Conservation (phyloP, 768 basidiomycete species). For the Rhodocollybia butyracea region DNA sequence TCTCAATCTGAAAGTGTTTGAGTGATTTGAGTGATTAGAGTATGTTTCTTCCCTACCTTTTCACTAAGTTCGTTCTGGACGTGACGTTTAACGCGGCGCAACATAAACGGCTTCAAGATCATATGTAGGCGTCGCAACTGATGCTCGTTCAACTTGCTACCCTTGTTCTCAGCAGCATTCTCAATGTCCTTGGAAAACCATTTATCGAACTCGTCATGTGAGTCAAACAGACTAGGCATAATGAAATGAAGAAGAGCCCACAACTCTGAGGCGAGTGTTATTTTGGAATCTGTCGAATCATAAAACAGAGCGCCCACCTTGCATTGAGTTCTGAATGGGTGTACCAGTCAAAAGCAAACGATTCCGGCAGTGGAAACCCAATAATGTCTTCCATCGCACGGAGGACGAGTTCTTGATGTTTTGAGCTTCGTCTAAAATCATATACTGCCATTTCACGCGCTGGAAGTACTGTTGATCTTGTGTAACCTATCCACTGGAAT, state of each 20-base stretch:
- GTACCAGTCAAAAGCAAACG: constrained; percentile 93
- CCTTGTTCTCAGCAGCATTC: constrained; percentile 88
- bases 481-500: constrained; percentile 56
- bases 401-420: constrained; percentile 98
- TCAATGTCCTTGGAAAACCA: constrained; percentile 99
- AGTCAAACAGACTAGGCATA: constrained; percentile 99
- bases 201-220: constrained; percentile 98
- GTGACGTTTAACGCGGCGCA: constrained; percentile 93
- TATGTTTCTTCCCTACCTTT: constrained; percentile 56
- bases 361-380: constrained; percentile 95
- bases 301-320: constrained; percentile 53
- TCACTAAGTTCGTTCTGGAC: constrained; percentile 99
- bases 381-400: constrained; percentile 94
- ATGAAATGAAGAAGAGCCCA: constrained; percentile 99
- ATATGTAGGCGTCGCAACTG: constrained; percentile 94
- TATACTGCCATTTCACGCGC: constrained; percentile 98
- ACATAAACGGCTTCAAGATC: constrained; percentile 99
- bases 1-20: constrained; percentile 92
- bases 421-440: constrained; percentile 99
- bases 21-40: background rate
- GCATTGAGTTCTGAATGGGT: constrained; percentile 99
- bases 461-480: constrained; percentile 99
- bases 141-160: constrained; percentile 89
- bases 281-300: constrained; percentile 6
- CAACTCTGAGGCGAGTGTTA: constrained; percentile 55